phyloP scores from a whole-genome alignment of 768 basidiomycete species.

The Mrakia blollopis region DNA sequence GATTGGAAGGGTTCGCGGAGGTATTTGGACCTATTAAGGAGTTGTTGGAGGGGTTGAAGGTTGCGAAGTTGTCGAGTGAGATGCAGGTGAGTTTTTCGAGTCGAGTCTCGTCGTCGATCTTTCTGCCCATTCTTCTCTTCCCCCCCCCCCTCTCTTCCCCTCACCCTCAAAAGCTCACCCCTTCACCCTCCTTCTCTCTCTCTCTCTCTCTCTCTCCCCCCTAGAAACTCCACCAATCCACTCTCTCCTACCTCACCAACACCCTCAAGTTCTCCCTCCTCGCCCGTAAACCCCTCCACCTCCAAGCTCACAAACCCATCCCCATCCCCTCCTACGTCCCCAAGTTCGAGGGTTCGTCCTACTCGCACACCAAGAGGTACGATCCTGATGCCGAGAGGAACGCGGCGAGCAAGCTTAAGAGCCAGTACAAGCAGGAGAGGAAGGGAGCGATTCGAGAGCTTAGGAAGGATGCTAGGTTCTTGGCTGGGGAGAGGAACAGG shows the following conservation, averaged over 20 bases:
- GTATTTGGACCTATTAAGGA: conserved; percentile 64
- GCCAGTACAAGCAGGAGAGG: conserved; percentile 86
- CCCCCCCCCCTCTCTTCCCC: background rate
- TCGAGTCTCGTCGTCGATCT: background rate
- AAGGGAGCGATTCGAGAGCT: conserved; percentile 96
- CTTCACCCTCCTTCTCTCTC: conserved; percentile 10
- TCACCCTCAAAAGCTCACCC: background rate
- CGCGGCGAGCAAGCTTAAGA: conserved; percentile 74
- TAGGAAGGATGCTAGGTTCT: conserved; percentile 88
- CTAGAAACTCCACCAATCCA: conserved; percentile 52
- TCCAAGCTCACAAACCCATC: conserved; percentile 93
- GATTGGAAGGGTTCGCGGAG: conserved; percentile 68
- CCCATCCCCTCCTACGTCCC: conserved; percentile 90
- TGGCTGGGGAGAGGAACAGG: conserved; percentile 80
- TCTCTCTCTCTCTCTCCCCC: background rate
- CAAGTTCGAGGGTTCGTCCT: conserved; percentile 81
- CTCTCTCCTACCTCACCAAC: conserved; percentile 54
- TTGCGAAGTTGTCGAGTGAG: conserved; percentile 48
- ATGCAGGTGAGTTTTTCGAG: conserved; percentile 55
- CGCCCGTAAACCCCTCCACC: conserved; percentile 67
- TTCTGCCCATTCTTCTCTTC: background rate
- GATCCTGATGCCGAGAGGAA: conserved; percentile 92
- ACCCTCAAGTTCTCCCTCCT: conserved; percentile 68
- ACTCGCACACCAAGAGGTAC: conserved; percentile 58
- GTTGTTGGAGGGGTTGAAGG: conserved; percentile 57